phyloP scores from a whole-genome alignment of 148 eudicot genomes.

The Vaccinium macrocarpon region DNA sequence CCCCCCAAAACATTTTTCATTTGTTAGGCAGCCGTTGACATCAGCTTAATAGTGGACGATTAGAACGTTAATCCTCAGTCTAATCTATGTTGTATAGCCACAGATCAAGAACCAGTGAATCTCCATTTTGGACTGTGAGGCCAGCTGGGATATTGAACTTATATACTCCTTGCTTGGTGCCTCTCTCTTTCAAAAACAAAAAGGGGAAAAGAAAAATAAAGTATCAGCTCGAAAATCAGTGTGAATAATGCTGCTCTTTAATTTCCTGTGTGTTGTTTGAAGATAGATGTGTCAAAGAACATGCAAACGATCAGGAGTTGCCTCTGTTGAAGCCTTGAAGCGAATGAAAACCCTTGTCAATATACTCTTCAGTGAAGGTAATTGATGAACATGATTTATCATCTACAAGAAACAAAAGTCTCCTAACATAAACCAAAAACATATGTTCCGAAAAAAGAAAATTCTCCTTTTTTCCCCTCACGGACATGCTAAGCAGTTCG shows the following conservation, averaged over 20 bases:
- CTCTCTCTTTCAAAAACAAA: neutral
- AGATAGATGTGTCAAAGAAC: neutral
- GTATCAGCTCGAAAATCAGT: neutral
- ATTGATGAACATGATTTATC: neutral
- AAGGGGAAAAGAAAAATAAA: neutral
- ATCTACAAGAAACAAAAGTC: conserved; percentile 1
- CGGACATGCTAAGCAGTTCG: neutral
- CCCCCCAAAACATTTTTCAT: neutral
- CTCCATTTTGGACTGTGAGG: neutral
- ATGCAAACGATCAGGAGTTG: neutral
- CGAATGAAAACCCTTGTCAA: neutral
- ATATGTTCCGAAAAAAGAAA: neutral
- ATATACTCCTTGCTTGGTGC: neutral
- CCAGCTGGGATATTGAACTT: neutral
- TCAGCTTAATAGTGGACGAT: neutral
- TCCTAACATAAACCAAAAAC: neutral
- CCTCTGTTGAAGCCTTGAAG: neutral
- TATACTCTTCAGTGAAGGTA: neutral
- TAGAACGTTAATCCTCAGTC: neutral
- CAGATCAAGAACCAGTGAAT: neutral
- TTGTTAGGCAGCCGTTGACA: neutral
- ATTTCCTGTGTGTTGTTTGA: neutral
- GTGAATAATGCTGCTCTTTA: neutral
- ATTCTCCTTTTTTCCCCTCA: neutral
- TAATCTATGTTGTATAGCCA: neutral